Percentiles rank a stretch among this genome's conserved stretches.
phyloP scores from a whole-genome alignment of 176 grass and related monocot genomes.

The Stipa capillata region DNA sequence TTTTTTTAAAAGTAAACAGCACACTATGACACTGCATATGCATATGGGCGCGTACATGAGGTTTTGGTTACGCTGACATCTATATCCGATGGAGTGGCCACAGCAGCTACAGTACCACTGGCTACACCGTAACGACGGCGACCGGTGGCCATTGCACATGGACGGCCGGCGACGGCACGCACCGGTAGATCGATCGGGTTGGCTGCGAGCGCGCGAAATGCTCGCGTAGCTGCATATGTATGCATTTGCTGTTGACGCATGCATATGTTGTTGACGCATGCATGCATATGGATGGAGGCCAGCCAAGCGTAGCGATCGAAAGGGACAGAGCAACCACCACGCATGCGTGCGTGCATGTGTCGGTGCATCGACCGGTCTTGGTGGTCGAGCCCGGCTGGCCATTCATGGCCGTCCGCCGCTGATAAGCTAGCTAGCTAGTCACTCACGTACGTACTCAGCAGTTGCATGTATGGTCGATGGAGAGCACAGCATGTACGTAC shows the following conservation, averaged over 20 bases:
- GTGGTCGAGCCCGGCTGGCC: too few species aligned
- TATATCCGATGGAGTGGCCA: not conserved
- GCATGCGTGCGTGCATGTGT: not conserved
- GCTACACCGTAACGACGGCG: not conserved
- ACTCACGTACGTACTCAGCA: too few species aligned
- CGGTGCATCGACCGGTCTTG: not conserved
- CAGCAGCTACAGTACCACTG: not conserved
- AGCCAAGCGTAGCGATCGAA: not conserved
- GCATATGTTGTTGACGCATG: too few species aligned
- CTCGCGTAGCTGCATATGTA: not conserved
- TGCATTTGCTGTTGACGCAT: too few species aligned
- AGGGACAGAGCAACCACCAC: slow-evolving; percentile 20
- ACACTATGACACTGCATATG: too few species aligned
- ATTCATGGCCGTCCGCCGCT: not conserved
- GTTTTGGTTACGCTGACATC: too few species aligned
- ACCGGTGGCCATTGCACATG: not conserved
- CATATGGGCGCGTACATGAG: too few species aligned
- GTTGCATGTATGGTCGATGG: too few species aligned
- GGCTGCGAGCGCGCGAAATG: not conserved
- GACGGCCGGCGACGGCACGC: not conserved
- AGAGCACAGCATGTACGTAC: too few species aligned
- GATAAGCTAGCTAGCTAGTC: not conserved
- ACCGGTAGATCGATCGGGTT: not conserved
- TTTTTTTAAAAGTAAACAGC: too few species aligned
- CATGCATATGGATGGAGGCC: not conserved